Conservation (phyloP, 2,329 filamentous ascomycete species). For the Aphanoascus verrucosus region DNA sequence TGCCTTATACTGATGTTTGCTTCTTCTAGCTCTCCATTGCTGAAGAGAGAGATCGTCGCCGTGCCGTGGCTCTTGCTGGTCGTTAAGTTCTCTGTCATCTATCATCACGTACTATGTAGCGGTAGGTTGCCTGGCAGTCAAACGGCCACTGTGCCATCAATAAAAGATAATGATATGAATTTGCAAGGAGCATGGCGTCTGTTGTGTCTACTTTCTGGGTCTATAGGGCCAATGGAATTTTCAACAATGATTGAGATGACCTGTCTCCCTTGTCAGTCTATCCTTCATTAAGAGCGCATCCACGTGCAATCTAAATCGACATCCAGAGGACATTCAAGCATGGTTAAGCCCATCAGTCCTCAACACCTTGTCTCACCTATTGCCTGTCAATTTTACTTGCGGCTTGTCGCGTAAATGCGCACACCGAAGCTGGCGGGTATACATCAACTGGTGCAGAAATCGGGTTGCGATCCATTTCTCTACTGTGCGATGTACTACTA, state of each 20-base stretch:
- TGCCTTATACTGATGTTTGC: slow-evolving; percentile 18
- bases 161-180: slow-evolving; percentile 7
- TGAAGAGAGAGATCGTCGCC: slow-evolving; percentile 97
- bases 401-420: no score
- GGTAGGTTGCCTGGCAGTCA: slow-evolving; percentile 2
- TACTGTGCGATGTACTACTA: no score
- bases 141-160: not conserved
- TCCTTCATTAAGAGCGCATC: not conserved
- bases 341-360: no score
- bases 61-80: slow-evolving; percentile 53
- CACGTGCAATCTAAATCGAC: no score
- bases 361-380: no score
- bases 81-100: slow-evolving; percentile 30
- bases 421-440: no score
- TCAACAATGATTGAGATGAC: slow-evolving; percentile 5
- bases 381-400: no score
- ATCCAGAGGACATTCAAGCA: no score
- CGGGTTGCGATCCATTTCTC: no score
- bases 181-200: slow-evolving; percentile 8
- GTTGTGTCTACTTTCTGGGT: slow-evolving; percentile 1
- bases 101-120: not conserved
- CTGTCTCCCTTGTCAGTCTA: not conserved
- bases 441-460: no score
- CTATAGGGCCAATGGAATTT: not conserved
- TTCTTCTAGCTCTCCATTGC: slow-evolving; percentile 69